phyloP scores from a whole-genome alignment of 164 flowering plant species.

The Hamamelis virginiana region DNA sequence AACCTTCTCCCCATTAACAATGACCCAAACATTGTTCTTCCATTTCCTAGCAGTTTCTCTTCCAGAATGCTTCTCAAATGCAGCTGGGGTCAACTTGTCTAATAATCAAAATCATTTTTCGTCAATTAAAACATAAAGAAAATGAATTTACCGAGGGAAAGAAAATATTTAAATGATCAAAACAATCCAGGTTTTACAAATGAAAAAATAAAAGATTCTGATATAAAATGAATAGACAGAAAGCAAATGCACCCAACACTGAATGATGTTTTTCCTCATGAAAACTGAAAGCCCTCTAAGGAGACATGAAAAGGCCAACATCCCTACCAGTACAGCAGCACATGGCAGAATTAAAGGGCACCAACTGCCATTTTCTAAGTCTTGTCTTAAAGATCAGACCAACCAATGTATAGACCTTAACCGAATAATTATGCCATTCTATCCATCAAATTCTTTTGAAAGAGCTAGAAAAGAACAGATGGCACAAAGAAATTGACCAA shows the following conservation, averaged over 20 bases:
- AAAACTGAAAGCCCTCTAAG: not conserved
- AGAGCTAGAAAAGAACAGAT: not conserved
- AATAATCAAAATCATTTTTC: conserved; percentile 17
- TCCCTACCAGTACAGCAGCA: not conserved
- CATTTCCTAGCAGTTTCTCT: conserved; percentile 82
- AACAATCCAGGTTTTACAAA: not conserved
- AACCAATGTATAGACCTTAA: not conserved
- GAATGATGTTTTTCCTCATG: not conserved
- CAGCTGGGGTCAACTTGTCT: conserved; percentile 85
- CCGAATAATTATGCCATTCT: not conserved
- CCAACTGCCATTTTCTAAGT: not conserved
- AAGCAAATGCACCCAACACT: not conserved
- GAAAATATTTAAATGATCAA: not conserved
- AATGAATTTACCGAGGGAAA: not conserved
- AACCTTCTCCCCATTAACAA: conserved; percentile 74
- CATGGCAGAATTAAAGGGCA: not conserved
- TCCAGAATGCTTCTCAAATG: conserved; percentile 92
- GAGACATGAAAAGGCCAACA: not conserved
- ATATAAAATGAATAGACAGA: not conserved
- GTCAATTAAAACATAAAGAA: not conserved
- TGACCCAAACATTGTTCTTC: conserved; percentile 88
- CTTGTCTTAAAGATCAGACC: not conserved
- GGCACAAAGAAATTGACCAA: not conserved
- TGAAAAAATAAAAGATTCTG: not conserved
- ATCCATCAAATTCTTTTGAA: not conserved